Conservation (phyloP, 2,329 filamentous ascomycete species). For the Curvularia sp. region DNA sequence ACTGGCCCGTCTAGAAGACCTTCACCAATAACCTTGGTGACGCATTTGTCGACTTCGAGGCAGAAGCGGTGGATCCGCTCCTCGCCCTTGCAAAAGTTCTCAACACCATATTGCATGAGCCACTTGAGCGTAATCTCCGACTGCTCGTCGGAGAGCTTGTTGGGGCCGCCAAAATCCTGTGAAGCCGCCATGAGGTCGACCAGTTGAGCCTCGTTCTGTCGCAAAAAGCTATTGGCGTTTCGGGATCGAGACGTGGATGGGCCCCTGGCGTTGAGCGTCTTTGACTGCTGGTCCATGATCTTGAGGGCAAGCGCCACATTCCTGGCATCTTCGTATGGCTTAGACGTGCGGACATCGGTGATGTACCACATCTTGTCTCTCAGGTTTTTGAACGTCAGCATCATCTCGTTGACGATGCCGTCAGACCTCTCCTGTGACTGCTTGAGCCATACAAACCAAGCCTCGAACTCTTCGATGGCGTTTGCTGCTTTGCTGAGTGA, state of each 20-base stretch:
- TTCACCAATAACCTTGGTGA: conserved; percentile 84
- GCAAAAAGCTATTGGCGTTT: conserved; percentile 66
- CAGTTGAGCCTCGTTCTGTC: conserved; percentile 82
- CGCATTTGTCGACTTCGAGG: conserved; percentile 85
- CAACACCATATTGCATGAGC: conserved; percentile 80
- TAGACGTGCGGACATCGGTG: conserved; percentile 89
- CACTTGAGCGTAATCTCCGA: conserved; percentile 83
- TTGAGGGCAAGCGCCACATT: conserved; percentile 88
- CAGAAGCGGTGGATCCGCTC: conserved; percentile 94
- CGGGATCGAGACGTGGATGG: conserved; percentile 52
- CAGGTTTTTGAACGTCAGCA: conserved; percentile 74
- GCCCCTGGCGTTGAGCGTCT: conserved; percentile 51
- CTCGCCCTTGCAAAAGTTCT: conserved; percentile 94
- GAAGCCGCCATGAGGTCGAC: conserved; percentile 85
- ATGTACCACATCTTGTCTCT: conserved; percentile 99
- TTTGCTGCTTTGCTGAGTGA: conserved; percentile 73
- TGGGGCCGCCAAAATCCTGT: conserved; percentile 85
- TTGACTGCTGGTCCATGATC: conserved; percentile 75
- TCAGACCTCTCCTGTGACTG: conserved; percentile 82
- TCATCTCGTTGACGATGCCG: conserved; percentile 75
- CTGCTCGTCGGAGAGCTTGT: conserved; percentile 96
- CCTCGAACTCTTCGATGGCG: conserved; percentile 79
- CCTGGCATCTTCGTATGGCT: conserved; percentile 83
- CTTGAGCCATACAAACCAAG: conserved; percentile 83
- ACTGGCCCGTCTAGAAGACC: conserved; percentile 85